Evolutionary conservation across 2,329 filamentous ascomycete genomes (phyloP), one percentile per base, ranked within the genome.

Genomic region (Penicillium expansum): DNA sequence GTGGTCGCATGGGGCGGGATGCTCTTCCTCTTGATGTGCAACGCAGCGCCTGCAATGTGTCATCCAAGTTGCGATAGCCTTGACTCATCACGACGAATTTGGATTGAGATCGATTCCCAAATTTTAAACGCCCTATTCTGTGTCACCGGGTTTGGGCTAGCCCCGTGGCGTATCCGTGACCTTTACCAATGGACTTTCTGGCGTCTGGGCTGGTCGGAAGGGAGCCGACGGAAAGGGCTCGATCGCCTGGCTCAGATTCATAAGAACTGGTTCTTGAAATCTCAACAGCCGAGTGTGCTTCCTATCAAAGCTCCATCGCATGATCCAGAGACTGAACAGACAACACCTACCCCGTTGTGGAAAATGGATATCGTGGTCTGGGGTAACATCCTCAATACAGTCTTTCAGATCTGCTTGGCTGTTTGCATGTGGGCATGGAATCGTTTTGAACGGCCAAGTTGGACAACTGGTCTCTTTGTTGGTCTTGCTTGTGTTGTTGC

Each of bases 1-100:
- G 83, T 96, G 20, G 84, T 96, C 10, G 92, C 89, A 0, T 96
- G 91, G 91, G 91, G 91, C 50, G 91, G 89, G 56, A 96, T 96
- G 91, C 81, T 96, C 33, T 95, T 96, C 75, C 78, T 96, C 18
- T 79, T 96, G 2, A 84, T 96, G 27, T 89, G 87, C 77, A 90
- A 91, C 67, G 90, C 81, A 24, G 90, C 77, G 71, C 77, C 70
- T 1, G 74, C 73, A 42, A 78, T 78, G 76, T 77, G 76, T 73
- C 77, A 80, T 64, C 86, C 82, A 0, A 78, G 78, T 35, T 93
- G 90, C 76, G 82, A 90, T 69, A 80, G 89, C 63, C 86, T 91
- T 69, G 79, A 91, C 67, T 91, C 89, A 0, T 86, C 90, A 2
- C 84, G 91, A n/a, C 81, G 88, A 20, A 86, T 86, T 58, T 96